Evolutionary conservation across 2,329 filamentous ascomycete genomes (phyloP).

Genomic region (Ophiocordyceps robertsii): DNA sequence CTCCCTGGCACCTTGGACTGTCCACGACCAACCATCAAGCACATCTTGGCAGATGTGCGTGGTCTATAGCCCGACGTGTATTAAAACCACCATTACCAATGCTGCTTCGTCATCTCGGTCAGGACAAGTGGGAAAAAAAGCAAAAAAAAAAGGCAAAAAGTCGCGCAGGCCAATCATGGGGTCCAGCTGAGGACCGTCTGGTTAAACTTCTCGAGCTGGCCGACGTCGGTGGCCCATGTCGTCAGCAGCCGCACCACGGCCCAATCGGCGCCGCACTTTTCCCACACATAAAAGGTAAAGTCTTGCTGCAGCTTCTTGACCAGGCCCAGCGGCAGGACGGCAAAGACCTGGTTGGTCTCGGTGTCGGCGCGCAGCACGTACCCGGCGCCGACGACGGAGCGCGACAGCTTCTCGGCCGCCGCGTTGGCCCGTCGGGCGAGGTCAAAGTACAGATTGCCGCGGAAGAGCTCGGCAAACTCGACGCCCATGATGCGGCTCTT

Average conservation of each 20-base stretch:
- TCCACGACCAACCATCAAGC: too few species aligned
- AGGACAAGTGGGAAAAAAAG: too few species aligned
- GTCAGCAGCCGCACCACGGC: constrained; percentile 32
- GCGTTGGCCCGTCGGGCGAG: constrained; percentile 29
- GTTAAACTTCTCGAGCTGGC: constrained; percentile 25
- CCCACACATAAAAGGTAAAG: constrained; percentile 35
- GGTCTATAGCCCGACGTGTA: too few species aligned
- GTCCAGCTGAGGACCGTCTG: constrained; percentile 12
- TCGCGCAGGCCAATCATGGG: neutral
- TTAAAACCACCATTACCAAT: too few species aligned
- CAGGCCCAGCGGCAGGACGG: constrained; percentile 23
- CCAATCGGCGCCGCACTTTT: constrained; percentile 22
- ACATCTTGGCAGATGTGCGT: too few species aligned
- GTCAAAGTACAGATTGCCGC: constrained; percentile 29
- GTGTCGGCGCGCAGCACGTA: constrained; percentile 28
- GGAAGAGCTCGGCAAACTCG: constrained; percentile 36
- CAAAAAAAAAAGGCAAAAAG: neutral
- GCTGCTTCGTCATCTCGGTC: too few species aligned
- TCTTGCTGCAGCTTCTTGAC: constrained; percentile 24
- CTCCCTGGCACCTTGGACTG: too few species aligned
- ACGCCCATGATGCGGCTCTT: constrained; percentile 34
- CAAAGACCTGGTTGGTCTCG: constrained; percentile 39
- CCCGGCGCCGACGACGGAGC: constrained; percentile 25
- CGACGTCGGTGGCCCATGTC: constrained; percentile 33
- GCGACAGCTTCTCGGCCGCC: constrained; percentile 28